These are phyloP conservation scores for Apostasia ramifera DNA, from an alignment of 106 monocot species.

Conservation along the genomic window DNA sequence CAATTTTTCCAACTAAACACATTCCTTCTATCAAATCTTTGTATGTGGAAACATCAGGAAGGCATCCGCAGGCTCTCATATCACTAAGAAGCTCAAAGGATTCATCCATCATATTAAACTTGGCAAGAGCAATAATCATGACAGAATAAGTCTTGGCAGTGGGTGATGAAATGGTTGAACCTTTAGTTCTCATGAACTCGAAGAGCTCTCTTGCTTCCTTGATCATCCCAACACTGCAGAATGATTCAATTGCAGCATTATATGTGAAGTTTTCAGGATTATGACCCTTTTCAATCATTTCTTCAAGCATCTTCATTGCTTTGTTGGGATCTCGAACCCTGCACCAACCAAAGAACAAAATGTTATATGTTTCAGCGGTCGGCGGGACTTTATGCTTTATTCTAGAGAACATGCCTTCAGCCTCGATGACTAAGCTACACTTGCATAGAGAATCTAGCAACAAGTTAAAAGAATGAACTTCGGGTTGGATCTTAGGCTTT, in stretches of 20 bases:
- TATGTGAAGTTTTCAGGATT: slow-evolving; percentile 87
- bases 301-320: slow-evolving; percentile 84
- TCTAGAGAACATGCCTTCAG: slow-evolving; percentile 48
- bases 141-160: slow-evolving; percentile 78
- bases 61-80: slow-evolving; percentile 71
- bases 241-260: slow-evolving; percentile 74
- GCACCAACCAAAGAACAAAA: slow-evolving; percentile 97
- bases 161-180: slow-evolving; percentile 77
- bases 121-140: slow-evolving; percentile 86
- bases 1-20: slow-evolving; percentile 59
- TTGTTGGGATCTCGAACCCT: slow-evolving; percentile 62
- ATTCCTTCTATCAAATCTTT: slow-evolving; percentile 92
- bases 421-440: slow-evolving; percentile 62
- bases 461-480: slow-evolving; percentile 73
- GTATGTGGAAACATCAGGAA: slow-evolving; percentile 93
- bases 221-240: slow-evolving; percentile 75
- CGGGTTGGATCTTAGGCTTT: slow-evolving; percentile 54
- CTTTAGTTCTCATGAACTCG: slow-evolving; percentile 90
- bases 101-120: slow-evolving; percentile 57
- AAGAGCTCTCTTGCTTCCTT: slow-evolving; percentile 76
- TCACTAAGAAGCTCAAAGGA: slow-evolving; percentile 73
- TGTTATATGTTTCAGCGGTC: slow-evolving; percentile 69
- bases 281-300: slow-evolving; percentile 69
- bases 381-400: slow-evolving; percentile 64
- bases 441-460: slow-evolving; percentile 86